Evolutionary conservation across 2,329 filamentous ascomycete genomes (phyloP).

Genomic region (Juglanconis sp.): DNA sequence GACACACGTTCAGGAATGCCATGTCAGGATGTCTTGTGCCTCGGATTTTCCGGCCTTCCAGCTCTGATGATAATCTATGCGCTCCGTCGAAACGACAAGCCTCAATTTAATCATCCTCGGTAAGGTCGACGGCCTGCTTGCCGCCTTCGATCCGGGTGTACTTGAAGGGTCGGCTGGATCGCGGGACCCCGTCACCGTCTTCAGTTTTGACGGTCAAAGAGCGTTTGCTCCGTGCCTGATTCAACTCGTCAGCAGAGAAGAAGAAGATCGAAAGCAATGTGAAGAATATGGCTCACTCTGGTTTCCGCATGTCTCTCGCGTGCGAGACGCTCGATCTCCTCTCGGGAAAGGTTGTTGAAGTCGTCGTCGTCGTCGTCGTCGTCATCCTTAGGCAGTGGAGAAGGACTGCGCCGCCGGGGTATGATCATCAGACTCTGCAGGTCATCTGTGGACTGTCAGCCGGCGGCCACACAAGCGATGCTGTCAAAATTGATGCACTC

Average conservation of each 20-base stretch:
- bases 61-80: neutral
- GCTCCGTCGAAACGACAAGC: neutral
- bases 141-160: slow-evolving; percentile 8
- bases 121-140: slow-evolving; percentile 17
- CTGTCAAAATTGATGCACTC: neutral
- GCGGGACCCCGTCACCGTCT: slow-evolving; percentile 19
- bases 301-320: slow-evolving; percentile 28
- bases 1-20: no score
- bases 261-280: no score
- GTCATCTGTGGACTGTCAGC: slow-evolving; percentile 22
- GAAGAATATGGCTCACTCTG: slow-evolving; percentile 17
- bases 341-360: neutral
- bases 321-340: slow-evolving; percentile 28
- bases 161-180: slow-evolving; percentile 8
- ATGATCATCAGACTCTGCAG: slow-evolving; percentile 31
- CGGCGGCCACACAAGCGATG: no score
- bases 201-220: slow-evolving; percentile 26
- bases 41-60: neutral
- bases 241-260: neutral
- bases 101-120: slow-evolving; percentile 5
- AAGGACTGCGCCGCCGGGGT: slow-evolving; percentile 21
- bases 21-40: neutral
- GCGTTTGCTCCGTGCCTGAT: slow-evolving; percentile 16
- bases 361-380: no score
- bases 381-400: slow-evolving; percentile 15